Evolutionary conservation across 768 basidiomycete species (phyloP), one percentile per base, ranked within the genome.

Genomic region (Tricholomella constricta): DNA sequence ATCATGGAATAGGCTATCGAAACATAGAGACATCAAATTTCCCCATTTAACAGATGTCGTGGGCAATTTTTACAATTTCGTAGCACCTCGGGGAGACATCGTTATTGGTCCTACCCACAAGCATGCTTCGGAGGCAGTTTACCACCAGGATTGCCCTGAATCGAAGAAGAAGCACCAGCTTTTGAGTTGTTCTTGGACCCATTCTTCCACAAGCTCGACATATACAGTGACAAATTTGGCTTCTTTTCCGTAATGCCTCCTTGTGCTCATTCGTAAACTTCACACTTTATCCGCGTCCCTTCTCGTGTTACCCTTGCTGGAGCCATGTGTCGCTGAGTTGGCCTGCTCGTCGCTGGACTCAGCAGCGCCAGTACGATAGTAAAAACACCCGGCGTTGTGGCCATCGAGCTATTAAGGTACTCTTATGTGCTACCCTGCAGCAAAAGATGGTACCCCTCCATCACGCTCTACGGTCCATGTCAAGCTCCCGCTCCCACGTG

Each of bases 401-500:
- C 37, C 36, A 36, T 34, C 40, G 42, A 32, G 36, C 36, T 49
- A 23, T 52, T 35, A 49, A 38, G 51, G 42, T 41, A 45, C 23
- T 43, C 11, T 23, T 43, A 4, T 29, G 45, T 38, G 17, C 72
- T 37, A 55, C 62, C 48, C 48, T 50, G 54, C 43, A 59, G 38
- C 48, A 41, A 51, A 52, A 48, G 20, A 60, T 54, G 54, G 47
- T 48, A 48, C 26, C 41, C 48, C 43, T 51, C 45, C 42, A 56
- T 56, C 50, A 57, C 34, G 47, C 53, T 32, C 50, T 51, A 46
- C 25, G 17, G 45, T 48, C 61, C n/a, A 35, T 46, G 47, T 52
- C 34, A 48, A 54, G 19, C n/a, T 42, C 37, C 37, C 50, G 45
- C 46, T 64, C 63, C 57, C 63, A 64, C 63, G 63, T 64, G 62